Evolutionary conservation across 441 rosid species (phyloP), one percentile per base, ranked within the genome.

Genomic region (Populus hybrid): DNA sequence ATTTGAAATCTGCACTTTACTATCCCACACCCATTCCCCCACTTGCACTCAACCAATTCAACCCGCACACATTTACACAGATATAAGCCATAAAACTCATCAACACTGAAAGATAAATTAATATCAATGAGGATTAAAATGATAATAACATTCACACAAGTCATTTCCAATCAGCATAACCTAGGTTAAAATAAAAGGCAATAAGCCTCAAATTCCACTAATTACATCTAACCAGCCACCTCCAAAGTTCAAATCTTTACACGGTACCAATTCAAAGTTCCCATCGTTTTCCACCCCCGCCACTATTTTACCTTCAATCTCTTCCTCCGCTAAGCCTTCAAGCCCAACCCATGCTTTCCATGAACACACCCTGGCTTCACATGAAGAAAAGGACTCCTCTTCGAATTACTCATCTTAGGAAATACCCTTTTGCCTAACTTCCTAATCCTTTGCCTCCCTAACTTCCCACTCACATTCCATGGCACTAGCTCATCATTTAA

Each of bases 401-500:
- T 94, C 6, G 97, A 82, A 54, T 54, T 77, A 35, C 69, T 69
- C 83, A 86, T 88, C 86, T 88, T 94, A 4, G 96, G 83, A 81
- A 79, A 91, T 1, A 70, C 84, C 78, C 93, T 87, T 80, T 86
- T 89, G 74, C 94, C 94, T 80, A 87, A 72, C 75, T 90, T 90
- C 86, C 91, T 86, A 86, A 91, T 89, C 86, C 98, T 89, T 90
- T 90, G 88, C 82, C 88, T 90, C 75, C 87, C 95, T 8, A 92
- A 66, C 86, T 89, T 93, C 80, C 82, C 90, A 10, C 83, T 79
- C 79, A 88, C 69, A 28, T 86, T 40, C 78, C 87, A 71, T 12
- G 92, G 95, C 76, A 94, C 89, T 32, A 91, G 80, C 82, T 94
- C 97, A 28, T 92, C 97, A 71, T 94, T 93, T 72, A 90, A 79